These are phyloP conservation scores for Rhynchospora tenuis DNA, from an alignment of 176 grass and related monocot species.

Conservation along the genomic window DNA sequence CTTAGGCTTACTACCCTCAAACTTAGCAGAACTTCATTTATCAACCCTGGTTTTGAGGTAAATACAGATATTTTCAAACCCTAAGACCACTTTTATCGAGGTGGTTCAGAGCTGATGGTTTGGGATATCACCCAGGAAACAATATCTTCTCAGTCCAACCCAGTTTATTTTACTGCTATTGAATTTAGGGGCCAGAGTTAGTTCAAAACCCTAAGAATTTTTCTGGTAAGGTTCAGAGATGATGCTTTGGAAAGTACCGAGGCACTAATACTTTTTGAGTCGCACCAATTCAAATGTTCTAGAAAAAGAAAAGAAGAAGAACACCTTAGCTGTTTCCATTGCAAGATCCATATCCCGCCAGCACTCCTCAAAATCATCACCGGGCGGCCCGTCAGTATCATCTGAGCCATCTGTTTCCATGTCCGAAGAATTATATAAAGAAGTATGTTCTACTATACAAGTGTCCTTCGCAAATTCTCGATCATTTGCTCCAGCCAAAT, in stretches of 20 bases:
- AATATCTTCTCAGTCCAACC: not conserved
- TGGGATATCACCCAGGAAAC: not conserved
- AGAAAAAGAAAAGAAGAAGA: not conserved
- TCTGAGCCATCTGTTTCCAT: constrained; percentile 18
- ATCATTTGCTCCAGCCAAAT: not conserved
- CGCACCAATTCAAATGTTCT: not conserved
- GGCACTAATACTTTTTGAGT: not conserved
- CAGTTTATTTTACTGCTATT: not conserved
- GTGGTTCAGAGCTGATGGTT: not conserved
- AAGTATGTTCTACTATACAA: not conserved
- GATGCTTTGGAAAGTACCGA: not conserved
- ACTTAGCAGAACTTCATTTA: not conserved
- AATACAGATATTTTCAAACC: not conserved
- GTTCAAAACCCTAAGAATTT: not conserved
- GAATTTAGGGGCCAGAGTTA: too few relatives aligned
- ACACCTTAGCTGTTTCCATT: constrained; percentile 58
- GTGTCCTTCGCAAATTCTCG: not conserved
- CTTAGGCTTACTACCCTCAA: not conserved
- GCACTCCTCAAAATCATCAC: constrained; percentile 48
- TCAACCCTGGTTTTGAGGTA: not conserved
- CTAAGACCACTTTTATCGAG: not conserved
- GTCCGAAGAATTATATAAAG: not conserved
- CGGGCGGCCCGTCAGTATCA: not conserved
- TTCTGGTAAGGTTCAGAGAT: constrained; percentile 9
- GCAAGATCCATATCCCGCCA: constrained; percentile 68